Base-by-base conservation (phyloP, 73 alveolate genomes). In the Strombidium stylifer region DNA sequence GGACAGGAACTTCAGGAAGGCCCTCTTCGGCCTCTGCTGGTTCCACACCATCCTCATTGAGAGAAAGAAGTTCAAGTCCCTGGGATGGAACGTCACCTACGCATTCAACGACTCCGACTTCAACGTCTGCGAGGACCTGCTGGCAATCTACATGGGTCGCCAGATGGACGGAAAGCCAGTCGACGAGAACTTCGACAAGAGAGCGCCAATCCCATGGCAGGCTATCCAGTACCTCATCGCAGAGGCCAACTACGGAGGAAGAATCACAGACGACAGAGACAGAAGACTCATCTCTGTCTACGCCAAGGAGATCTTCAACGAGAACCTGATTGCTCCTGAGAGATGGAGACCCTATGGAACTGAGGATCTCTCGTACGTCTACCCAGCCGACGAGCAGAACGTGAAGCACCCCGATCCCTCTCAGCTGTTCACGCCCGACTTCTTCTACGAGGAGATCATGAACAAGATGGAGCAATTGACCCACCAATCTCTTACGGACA, bases 101-200 rank as follows among this genome's bases (percentile, higher is more conserved):
- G 98, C 96, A 60, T 97, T 97, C 91, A 97, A 97, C 85, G 99
- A 97, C 85, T 90, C 99, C 15, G 99, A 97, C 81, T 97, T 92
- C 89, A 95, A 93, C 76, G 97, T 97, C 34, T 92, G 99, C 75
- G 98, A 96, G 79, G 98, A 97, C 88, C 84, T 97, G 55, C 79
- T 97, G 53, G 96, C 96, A 26, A 93, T 91, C 81, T 97, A 97
- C 83, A 76, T 97, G 85, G 98, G 93, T 32, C 85, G 90, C 71
- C 62, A 60, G 24, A 82, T 83, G 48, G 92, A 92, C 25, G 96
- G 89, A 52, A 90, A 89, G 46, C 86, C 91, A 11, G 41, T 44
- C 10, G 31, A 26, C 64, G 85, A 69, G 74, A 75, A 50, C 62
- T 65, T 67, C 34, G 89, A 77, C 0, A 74, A 74, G 73, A 84